Base-by-base conservation (phyloP, 2,329 filamentous ascomycete species). In the Calonectria honghensis region DNA sequence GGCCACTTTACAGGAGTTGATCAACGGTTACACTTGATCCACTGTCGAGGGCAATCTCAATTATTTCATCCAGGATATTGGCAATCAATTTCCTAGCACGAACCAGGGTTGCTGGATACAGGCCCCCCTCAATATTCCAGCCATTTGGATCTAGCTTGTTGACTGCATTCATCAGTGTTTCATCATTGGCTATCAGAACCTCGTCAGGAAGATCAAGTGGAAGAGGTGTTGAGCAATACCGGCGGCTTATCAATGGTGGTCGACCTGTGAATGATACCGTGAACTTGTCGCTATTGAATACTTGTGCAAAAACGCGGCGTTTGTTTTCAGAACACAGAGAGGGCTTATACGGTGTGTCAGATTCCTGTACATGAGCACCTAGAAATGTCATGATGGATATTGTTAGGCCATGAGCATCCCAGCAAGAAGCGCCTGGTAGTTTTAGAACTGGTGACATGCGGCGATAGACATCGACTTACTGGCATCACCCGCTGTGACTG, bases 171-270 rank as follows among this genome's bases (percentile, higher is more conserved):
- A 79, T 73, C 0, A 79, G 18, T 1, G 78, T 70, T 4, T 84
- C 81, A 0, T 85, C 86, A 13, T 88, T 86, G 3, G 85, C 84
- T 29, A 91, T 82, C 0, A 90, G 82, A 18, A 89, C 85, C 0
- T 86, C 82, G 57, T 92, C 90, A 5, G 82, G 85, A 0, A 93
- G 79, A 76, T 92, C 91, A 0, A 92, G 82, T 0, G 91, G 90
- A 2, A 88, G 79, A 20, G 90, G 89, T 1, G 90, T 87, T 9
- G 87, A 86, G 61, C 87, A 89, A 77, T 91, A 92, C 2, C 89
- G 86, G 37, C 89, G 86, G 14, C 86, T 86, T 6, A 91, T 79
- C 2, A 88, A 80, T 0, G 91, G 91, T 0, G 91, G 91, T 0
- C 90, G 84, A 0, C 91, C 91, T 0, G 88, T 87, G 59, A 91